phyloP scores from a whole-genome alignment of 495 filamentous ascomycete species.

The Rusavskia elegans region DNA sequence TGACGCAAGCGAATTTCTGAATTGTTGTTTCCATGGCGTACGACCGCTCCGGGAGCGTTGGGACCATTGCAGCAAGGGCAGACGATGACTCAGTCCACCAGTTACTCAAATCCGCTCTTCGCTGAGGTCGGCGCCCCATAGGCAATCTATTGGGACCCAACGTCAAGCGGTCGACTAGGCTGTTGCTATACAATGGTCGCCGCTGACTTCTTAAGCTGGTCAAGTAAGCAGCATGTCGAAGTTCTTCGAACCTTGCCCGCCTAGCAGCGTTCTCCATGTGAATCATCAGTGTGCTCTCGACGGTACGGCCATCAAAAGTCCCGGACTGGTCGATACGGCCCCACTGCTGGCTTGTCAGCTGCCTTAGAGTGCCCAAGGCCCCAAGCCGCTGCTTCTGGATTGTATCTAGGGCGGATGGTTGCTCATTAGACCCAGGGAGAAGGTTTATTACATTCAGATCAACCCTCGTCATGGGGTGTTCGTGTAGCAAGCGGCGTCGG shows the following conservation, averaged over 20 bases:
- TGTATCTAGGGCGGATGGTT: constrained; percentile 22
- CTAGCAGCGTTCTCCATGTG: constrained; percentile 57
- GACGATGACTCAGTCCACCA: constrained; percentile 62
- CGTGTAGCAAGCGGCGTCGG: constrained; percentile 45
- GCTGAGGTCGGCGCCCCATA: constrained; percentile 35
- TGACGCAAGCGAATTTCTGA: constrained; percentile 78
- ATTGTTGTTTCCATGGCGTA: constrained; percentile 56
- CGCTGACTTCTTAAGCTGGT: constrained; percentile 69
- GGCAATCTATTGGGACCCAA: constrained; percentile 41
- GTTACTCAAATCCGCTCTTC: constrained; percentile 37
- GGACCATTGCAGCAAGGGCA: constrained; percentile 54
- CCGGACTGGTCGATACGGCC: constrained; percentile 31
- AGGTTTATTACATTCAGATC: constrained; percentile 71
- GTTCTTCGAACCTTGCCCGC: constrained; percentile 57
- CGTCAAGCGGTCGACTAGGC: constrained; percentile 53
- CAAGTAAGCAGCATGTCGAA: constrained; percentile 65
- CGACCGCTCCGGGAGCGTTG: constrained; percentile 55
- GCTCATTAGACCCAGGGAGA: constrained; percentile 55
- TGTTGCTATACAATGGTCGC: constrained; percentile 64
- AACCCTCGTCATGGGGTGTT: constrained; percentile 47
- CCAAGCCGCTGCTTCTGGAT: constrained; percentile 21
- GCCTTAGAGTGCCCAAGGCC: constrained; percentile 16
- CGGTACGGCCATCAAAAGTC: constrained; percentile 42
- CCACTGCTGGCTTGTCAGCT: constrained; percentile 12
- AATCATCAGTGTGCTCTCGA: constrained; percentile 51